Evolutionary conservation across 345 rosid genomes (phyloP).

Genomic region (Boechera stricta): DNA sequence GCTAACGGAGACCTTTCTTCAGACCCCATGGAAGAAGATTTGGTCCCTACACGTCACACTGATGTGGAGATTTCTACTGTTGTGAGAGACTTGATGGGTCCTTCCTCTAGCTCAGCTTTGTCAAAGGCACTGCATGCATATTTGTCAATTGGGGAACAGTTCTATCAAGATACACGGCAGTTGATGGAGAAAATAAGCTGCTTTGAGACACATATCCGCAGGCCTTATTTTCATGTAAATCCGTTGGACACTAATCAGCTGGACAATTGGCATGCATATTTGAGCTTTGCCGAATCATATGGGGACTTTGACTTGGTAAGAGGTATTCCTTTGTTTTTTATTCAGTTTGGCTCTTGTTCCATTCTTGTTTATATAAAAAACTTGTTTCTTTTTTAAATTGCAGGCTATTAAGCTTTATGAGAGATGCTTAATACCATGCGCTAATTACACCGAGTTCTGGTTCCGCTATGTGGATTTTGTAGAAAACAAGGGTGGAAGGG

Average conservation of each 20-base stretch:
- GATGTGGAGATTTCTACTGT: slow-evolving; percentile 56
- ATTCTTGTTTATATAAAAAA: slow-evolving; percentile 27
- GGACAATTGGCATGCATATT: slow-evolving; percentile 84
- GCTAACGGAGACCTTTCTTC: slow-evolving; percentile 43
- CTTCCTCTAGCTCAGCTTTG: slow-evolving; percentile 56
- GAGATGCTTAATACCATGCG: slow-evolving; percentile 92
- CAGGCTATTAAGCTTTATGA: slow-evolving; percentile 88
- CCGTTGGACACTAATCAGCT: slow-evolving; percentile 65
- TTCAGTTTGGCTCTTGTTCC: slow-evolving; percentile 26
- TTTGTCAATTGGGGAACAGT: slow-evolving; percentile 59
- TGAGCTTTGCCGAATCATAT: slow-evolving; percentile 75
- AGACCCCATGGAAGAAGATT: slow-evolving; percentile 53
- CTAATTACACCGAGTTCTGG: slow-evolving; percentile 86
- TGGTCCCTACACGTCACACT: slow-evolving; percentile 49
- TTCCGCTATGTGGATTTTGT: slow-evolving; percentile 84
- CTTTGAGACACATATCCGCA: slow-evolving; percentile 67
- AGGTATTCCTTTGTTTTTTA: slow-evolving; percentile 27
- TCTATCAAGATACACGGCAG: slow-evolving; percentile 56
- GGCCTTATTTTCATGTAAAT: slow-evolving; percentile 83
- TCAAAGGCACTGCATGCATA: slow-evolving; percentile 65
- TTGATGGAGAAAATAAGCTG: slow-evolving; percentile 59
- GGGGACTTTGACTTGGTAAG: slow-evolving; percentile 96
- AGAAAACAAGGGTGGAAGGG: slow-evolving; percentile 93
- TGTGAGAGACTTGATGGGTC: slow-evolving; percentile 64
- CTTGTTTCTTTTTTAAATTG: slow-evolving; percentile 13